Evolutionary conservation across 1,284 basidiomycete genomes (phyloP).

Genomic region (Moesziomyces aphidis): DNA sequence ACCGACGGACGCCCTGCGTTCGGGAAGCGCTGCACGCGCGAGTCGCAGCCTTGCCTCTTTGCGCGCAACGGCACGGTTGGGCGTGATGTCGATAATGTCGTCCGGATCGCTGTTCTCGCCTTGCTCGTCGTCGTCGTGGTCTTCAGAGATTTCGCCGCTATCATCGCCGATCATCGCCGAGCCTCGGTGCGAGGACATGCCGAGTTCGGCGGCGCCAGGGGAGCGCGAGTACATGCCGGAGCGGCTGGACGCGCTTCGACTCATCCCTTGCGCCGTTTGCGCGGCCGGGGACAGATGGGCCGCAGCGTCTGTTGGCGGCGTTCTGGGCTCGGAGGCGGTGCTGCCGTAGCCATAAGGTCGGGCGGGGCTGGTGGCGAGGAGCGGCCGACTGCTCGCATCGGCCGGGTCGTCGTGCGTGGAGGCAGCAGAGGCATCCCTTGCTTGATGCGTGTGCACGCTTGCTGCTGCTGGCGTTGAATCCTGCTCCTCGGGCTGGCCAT

Average conservation of each 20-base stretch:
- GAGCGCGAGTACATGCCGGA: conserved; percentile 34
- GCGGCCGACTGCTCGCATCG: conserved; percentile 25
- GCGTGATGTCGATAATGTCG: conserved; percentile 55
- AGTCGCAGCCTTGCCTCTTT: conserved; percentile 46
- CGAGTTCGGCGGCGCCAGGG: conserved; percentile 35
- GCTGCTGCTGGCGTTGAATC: neutral
- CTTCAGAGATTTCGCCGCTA: conserved; percentile 10
- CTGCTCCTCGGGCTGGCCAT: conserved; percentile 5
- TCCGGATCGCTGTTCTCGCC: conserved; percentile 45
- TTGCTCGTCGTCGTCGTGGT: conserved; percentile 16
- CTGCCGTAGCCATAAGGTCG: conserved; percentile 30
- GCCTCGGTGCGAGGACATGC: neutral
- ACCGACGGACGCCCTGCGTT: conserved; percentile 33
- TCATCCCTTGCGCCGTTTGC: conserved; percentile 11
- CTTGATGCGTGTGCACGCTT: conserved; percentile 1
- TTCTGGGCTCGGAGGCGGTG: conserved; percentile 18
- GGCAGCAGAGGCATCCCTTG: conserved; percentile 7
- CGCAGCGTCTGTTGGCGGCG: conserved; percentile 13
- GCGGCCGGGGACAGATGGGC: no score
- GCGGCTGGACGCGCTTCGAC: conserved; percentile 25
- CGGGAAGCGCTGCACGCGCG: conserved; percentile 47
- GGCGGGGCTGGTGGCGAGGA: conserved; percentile 17
- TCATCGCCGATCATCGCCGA: neutral
- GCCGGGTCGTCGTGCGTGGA: conserved; percentile 16
- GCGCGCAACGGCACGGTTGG: conserved; percentile 39